These are phyloP conservation scores for Chrysoporthe puriensis DNA, from an alignment of 2,329 filamentous ascomycete genomes.

Conservation along the genomic window DNA sequence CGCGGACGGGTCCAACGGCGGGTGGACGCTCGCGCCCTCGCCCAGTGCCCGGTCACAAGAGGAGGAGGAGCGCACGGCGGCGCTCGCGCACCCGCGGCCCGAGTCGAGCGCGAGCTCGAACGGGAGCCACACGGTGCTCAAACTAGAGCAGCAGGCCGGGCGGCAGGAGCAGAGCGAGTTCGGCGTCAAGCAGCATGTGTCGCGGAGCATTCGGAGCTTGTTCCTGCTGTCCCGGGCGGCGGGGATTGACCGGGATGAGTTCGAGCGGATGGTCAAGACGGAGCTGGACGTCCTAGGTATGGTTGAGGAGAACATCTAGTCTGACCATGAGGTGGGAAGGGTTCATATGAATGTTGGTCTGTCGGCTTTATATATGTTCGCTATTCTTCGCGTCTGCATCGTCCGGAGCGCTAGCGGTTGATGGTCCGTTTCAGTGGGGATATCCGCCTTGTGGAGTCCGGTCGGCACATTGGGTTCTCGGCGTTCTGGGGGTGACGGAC, in stretches of 20 bases:
- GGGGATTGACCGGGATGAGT: conserved; percentile 76
- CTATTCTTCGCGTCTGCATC: conserved; percentile 5
- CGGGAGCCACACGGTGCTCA: conserved; percentile 63
- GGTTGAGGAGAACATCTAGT: conserved; percentile 59
- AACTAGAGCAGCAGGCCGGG: conserved; percentile 59
- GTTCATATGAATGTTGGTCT: neutral
- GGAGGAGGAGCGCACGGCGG: conserved; percentile 42
- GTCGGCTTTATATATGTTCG: neutral
- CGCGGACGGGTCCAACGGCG: conserved; percentile 42
- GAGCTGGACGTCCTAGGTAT: conserved; percentile 73
- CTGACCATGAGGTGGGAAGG: neutral
- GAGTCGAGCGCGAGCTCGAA: conserved; percentile 61
- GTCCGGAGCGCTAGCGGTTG: conserved; percentile 1
- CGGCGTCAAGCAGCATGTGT: conserved; percentile 78
- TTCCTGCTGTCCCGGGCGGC: conserved; percentile 71
- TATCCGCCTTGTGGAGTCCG: conserved; percentile 20
- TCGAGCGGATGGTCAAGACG: conserved; percentile 70
- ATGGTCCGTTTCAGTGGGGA: conserved; percentile 1
- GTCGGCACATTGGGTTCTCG: conserved; percentile 18
- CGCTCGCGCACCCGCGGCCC: conserved; percentile 60
- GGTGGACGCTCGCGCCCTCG: conserved; percentile 49
- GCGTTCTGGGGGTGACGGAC: neutral
- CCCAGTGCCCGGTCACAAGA: conserved; percentile 41
- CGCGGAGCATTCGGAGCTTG: conserved; percentile 75
- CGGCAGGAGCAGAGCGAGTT: conserved; percentile 68